Conservation (phyloP, 352 stramenopile genomes). For the Phytophthora melonis region DNA sequence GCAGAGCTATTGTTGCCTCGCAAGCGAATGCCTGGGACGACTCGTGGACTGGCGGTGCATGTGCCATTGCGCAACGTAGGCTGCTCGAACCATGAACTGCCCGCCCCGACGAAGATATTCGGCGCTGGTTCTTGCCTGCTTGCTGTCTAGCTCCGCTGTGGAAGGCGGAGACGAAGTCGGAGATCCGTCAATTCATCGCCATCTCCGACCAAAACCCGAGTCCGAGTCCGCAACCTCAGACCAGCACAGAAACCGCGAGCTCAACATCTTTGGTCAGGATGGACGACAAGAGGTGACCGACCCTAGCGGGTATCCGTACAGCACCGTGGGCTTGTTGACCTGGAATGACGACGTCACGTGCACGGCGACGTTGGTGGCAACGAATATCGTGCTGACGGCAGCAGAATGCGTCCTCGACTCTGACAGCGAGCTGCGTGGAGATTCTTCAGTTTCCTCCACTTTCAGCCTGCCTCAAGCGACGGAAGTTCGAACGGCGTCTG, state of each 20-base stretch:
- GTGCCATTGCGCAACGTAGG: conserved; percentile 13
- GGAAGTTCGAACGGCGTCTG: conserved; percentile 14
- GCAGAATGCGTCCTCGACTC: conserved; percentile 64
- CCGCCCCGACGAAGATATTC: neutral
- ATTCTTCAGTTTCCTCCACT: conserved; percentile 26
- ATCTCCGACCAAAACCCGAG: conserved; percentile 18
- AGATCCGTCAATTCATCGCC: conserved; percentile 11
- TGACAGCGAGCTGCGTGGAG: conserved; percentile 38
- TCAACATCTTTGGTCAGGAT: conserved; percentile 62
- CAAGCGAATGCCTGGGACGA: conserved; percentile 14
- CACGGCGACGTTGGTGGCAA: conserved; percentile 63
- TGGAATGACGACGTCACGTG: conserved; percentile 59
- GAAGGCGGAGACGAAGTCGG: neutral
- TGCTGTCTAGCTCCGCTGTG: conserved; percentile 12
- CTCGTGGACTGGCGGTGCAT: conserved; percentile 8
- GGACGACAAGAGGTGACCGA: conserved; percentile 48
- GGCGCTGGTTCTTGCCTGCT: neutral
- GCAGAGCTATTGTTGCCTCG: conserved; percentile 32
- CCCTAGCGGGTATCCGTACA: conserved; percentile 57
- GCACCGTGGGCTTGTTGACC: conserved; percentile 56
- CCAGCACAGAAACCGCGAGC: conserved; percentile 28
- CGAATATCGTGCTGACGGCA: conserved; percentile 58
- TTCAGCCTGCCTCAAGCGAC: conserved; percentile 42
- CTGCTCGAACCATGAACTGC: conserved; percentile 22
- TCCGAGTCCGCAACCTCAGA: neutral